These are phyloP conservation scores for Arthrobotrys megalospora DNA, from an alignment of 2,329 filamentous ascomycete species.

Conservation along the genomic window DNA sequence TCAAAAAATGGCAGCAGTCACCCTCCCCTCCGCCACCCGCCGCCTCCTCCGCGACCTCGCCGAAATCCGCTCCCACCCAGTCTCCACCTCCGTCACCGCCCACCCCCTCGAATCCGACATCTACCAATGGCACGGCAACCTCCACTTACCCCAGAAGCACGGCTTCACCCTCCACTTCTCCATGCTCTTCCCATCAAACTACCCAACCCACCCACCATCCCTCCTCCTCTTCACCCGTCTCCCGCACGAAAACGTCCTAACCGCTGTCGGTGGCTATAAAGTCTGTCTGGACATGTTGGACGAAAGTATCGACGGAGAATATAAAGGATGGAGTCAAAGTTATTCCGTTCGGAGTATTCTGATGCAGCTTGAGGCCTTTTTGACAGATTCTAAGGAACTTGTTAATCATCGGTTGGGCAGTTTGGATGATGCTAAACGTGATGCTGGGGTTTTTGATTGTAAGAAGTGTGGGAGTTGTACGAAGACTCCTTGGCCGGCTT, in stretches of 20 bases:
- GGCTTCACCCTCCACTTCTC: slow-evolving; percentile 51
- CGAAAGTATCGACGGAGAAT: slow-evolving; percentile 45
- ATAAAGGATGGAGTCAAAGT: slow-evolving; percentile 56
- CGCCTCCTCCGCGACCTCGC: slow-evolving; percentile 57
- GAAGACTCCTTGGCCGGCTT: slow-evolving; percentile 34
- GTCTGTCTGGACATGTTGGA: slow-evolving; percentile 61
- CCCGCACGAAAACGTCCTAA: slow-evolving; percentile 55
- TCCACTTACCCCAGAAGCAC: slow-evolving; percentile 23
- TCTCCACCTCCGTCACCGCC: slow-evolving; percentile 52
- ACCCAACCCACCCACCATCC: slow-evolving; percentile 50
- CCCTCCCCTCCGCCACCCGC: slow-evolving; percentile 55
- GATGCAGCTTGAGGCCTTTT: slow-evolving; percentile 60
- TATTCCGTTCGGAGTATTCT: slow-evolving; percentile 59
- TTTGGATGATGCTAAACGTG: slow-evolving; percentile 19
- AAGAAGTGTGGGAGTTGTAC: slow-evolving; percentile 28
- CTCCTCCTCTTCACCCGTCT: slow-evolving; percentile 55
- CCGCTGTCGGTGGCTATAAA: slow-evolving; percentile 57
- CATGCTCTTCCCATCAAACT: slow-evolving; percentile 55
- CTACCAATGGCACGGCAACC: slow-evolving; percentile 61
- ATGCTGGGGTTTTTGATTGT: slow-evolving; percentile 24
- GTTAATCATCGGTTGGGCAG: slow-evolving; percentile 37
- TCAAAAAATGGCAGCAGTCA: slow-evolving; percentile 29
- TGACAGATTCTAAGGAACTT: slow-evolving; percentile 46
- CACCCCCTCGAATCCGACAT: slow-evolving; percentile 45
- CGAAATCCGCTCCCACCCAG: slow-evolving; percentile 43